A percentile compares a stretch with the other conserved stretches of the same genome.
These are phyloP conservation scores for Truncatella angustata DNA, from an alignment of 2,329 filamentous ascomycete genomes.

Conservation along the genomic window DNA sequence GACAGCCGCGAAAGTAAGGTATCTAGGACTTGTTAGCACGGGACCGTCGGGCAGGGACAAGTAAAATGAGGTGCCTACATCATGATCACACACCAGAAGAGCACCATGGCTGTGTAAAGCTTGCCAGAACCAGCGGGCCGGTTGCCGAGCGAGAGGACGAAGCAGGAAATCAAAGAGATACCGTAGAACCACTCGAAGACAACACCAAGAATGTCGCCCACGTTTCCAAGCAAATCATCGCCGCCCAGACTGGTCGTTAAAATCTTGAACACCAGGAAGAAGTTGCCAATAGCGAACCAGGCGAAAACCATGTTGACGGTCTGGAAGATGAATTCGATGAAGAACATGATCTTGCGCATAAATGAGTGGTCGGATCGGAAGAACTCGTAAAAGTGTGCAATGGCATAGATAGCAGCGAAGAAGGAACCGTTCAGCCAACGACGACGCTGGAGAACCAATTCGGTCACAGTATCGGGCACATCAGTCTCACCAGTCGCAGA, in stretches of 20 bases:
- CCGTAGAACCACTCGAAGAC: constrained; percentile 97
- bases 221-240: constrained; percentile 66
- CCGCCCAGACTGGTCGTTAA: constrained; percentile 81
- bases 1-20: constrained; percentile 90
- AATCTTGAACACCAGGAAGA: constrained; percentile 98
- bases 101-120: constrained; percentile 96
- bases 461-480: constrained; percentile 89
- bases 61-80: constrained; percentile 55
- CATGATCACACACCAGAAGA: constrained; percentile 97
- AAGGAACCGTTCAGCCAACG: constrained; percentile 98
- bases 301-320: constrained; percentile 97
- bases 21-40: constrained; percentile 43
- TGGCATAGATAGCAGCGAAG: constrained; percentile 94
- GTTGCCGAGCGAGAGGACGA: constrained; percentile 92
- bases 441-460: constrained; percentile 92
- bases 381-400: constrained; percentile 94
- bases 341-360: constrained; percentile 82
- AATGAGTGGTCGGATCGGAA: constrained; percentile 90
- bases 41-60: neutral
- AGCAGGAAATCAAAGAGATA: constrained; percentile 87
- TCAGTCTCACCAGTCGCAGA: constrained; percentile 96
- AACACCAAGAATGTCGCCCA: constrained; percentile 78
- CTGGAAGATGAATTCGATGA: constrained; percentile 92
- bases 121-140: constrained; percentile 90
- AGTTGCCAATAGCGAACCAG: constrained; percentile 98